Conservation (phyloP, 2,329 filamentous ascomycete genomes). For the Colletotrichum sp. region DNA sequence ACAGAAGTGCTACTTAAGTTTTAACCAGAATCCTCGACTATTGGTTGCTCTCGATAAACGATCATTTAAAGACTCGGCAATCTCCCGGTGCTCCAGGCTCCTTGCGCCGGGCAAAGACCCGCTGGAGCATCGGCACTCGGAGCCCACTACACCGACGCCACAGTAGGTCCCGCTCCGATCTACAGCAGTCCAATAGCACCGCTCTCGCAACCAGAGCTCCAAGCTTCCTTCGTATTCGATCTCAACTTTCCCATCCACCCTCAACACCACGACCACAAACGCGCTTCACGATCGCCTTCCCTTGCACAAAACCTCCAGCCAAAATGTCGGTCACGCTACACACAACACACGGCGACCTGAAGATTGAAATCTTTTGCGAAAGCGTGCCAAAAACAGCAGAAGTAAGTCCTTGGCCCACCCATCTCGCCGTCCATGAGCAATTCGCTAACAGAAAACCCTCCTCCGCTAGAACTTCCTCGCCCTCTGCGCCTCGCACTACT, state of each 20-base stretch:
- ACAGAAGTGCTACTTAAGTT: background rate
- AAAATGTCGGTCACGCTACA: constrained; percentile 77
- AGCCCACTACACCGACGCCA: background rate
- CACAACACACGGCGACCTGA: constrained; percentile 88
- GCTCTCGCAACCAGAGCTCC: constrained; percentile 1
- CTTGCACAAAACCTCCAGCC: background rate
- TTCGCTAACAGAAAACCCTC: constrained; percentile 9
- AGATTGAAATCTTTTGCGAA: constrained; percentile 96
- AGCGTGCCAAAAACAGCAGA: constrained; percentile 92
- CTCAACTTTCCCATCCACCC: background rate
- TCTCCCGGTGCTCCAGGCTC: background rate
- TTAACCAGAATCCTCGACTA: background rate
- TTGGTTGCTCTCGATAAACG: background rate
- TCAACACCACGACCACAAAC: background rate
- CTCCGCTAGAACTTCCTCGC: constrained; percentile 79
- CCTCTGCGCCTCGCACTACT: constrained; percentile 81
- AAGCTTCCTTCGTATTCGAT: background rate
- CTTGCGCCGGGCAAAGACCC: background rate
- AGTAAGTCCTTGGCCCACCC: constrained; percentile 44
- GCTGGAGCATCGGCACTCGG: background rate
- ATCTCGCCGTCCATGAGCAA: background rate
- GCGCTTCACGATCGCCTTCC: background rate
- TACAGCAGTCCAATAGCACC: background rate
- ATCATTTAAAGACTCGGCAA: background rate
- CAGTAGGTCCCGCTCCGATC: background rate